Conservation (phyloP, 1,284 basidiomycete species). For the Microbotryum violaceum region DNA sequence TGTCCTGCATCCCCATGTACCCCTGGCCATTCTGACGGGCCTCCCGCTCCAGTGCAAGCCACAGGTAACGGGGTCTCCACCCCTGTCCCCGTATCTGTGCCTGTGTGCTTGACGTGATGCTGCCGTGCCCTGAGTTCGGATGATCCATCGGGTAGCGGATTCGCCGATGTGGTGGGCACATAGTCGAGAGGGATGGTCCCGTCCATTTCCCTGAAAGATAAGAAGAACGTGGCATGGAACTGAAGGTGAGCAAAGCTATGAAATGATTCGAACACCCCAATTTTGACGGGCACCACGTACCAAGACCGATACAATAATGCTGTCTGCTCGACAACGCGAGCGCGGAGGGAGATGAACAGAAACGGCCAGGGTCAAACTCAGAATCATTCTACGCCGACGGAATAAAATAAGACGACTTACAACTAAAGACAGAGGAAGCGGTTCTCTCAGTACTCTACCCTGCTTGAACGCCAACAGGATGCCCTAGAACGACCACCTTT, state of each 20-base stretch:
- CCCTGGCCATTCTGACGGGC: neutral
- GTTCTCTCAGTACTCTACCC: slow-evolving; percentile 20
- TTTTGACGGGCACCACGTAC: neutral
- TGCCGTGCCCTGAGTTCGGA: neutral
- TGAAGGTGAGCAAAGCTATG: too few species aligned
- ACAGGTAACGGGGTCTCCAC: neutral
- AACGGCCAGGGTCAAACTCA: neutral
- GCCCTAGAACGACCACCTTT: neutral
- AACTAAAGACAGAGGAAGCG: slow-evolving; percentile 25
- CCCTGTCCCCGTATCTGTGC: neutral
- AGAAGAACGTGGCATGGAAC: neutral
- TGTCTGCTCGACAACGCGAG: neutral
- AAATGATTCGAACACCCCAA: too few species aligned
- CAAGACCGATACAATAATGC: neutral
- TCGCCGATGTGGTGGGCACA: neutral
- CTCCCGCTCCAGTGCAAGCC: slow-evolving; percentile 6
- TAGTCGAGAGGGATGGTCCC: slow-evolving; percentile 29
- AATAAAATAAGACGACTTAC: slow-evolving; percentile 4
- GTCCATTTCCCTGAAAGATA: slow-evolving; percentile 19
- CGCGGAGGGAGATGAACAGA: too few species aligned
- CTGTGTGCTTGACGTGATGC: neutral
- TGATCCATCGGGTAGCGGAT: neutral
- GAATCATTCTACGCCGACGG: too few species aligned
- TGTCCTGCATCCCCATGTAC: neutral
- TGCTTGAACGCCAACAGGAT: slow-evolving; percentile 32